These are phyloP conservation scores for Massariosphaeria phaeospora DNA, from an alignment of 495 filamentous ascomycete genomes.

Conservation along the genomic window DNA sequence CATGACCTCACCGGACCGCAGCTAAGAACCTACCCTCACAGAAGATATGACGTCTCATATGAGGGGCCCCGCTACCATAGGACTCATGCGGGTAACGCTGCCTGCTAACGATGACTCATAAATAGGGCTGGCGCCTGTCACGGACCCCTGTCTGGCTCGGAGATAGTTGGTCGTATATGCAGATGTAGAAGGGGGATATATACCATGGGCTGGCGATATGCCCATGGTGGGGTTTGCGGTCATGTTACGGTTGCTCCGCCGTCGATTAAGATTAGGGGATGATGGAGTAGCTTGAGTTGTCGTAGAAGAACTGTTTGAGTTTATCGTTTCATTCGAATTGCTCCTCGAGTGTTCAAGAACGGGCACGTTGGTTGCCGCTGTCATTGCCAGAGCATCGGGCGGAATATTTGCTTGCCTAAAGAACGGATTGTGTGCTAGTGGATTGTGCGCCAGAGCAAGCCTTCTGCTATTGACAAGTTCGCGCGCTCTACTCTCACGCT, in stretches of 20 bases:
- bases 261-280: slow-evolving; percentile 17
- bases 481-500: slow-evolving; percentile 20
- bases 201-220: not conserved
- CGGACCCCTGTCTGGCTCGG: slow-evolving; percentile 14
- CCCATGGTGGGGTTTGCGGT: not conserved
- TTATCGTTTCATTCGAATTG: slow-evolving; percentile 24
- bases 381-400: not conserved
- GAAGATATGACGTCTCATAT: slow-evolving; percentile 2
- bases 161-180: slow-evolving; percentile 19
- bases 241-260: slow-evolving; percentile 32
- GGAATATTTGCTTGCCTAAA: slow-evolving; percentile 15
- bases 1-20: too few species aligned
- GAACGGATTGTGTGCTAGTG: slow-evolving; percentile 29
- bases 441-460: slow-evolving; percentile 13
- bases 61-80: slow-evolving; percentile 21
- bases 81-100: slow-evolving; percentile 16
- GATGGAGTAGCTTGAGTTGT: slow-evolving; percentile 7
- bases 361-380: not conserved
- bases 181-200: slow-evolving; percentile 1
- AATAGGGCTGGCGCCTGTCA: slow-evolving; percentile 8
- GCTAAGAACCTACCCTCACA: not conserved
- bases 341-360: slow-evolving; percentile 13
- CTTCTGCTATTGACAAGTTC: slow-evolving; percentile 27
- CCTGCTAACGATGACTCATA: slow-evolving; percentile 22
- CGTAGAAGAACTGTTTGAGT: slow-evolving; percentile 3